Conservation (phyloP, 305 asterid genomes). For the Fraxinus albicans region DNA sequence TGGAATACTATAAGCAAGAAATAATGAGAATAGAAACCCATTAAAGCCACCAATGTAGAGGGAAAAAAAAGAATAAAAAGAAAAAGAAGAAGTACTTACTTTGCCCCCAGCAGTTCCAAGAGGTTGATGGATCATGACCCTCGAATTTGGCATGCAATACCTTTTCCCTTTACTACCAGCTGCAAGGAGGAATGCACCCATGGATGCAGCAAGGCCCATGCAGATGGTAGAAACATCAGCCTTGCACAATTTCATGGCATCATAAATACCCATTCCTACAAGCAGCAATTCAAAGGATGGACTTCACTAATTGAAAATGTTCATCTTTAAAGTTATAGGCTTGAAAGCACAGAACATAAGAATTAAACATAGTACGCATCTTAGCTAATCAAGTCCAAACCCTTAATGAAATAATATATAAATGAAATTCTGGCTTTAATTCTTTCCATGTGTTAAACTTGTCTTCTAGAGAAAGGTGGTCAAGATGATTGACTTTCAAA, state of each 20-base stretch:
- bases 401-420: not conserved
- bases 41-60: not conserved
- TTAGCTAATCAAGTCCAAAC: not conserved
- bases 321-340: not conserved
- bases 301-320: not conserved
- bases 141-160: constrained; percentile 92
- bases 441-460: not conserved
- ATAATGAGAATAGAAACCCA: not conserved
- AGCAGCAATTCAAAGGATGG: constrained; percentile 17
- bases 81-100: constrained; percentile 36
- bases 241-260: constrained; percentile 92
- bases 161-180: constrained; percentile 90
- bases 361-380: not conserved
- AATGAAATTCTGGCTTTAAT: not conserved
- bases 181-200: constrained; percentile 93
- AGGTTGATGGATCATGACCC: constrained; percentile 98
- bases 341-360: not conserved
- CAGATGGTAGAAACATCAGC: constrained; percentile 90
- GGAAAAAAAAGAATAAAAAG: no score
- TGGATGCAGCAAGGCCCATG: constrained; percentile 88
- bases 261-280: constrained; percentile 91
- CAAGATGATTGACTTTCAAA: not conserved
- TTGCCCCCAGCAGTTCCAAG: constrained; percentile 80
- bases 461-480: not conserved
- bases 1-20: not conserved